These are phyloP conservation scores for Epithemia pelagica DNA, from an alignment of 108 stramenopile species.

Conservation along the genomic window DNA sequence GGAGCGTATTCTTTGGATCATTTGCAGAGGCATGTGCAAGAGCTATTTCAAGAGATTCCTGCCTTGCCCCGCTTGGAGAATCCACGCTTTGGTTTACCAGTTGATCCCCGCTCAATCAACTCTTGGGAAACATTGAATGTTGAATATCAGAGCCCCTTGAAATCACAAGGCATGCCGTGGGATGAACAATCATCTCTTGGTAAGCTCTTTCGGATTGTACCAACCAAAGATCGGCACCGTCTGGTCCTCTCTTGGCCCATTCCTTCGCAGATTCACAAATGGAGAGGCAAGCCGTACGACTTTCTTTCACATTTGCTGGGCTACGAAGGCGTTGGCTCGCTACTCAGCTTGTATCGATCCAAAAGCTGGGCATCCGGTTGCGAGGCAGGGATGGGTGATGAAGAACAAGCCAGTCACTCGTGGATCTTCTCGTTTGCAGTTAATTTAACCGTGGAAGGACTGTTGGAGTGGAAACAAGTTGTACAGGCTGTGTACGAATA, in stretches of 20 bases:
- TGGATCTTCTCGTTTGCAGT: slow-evolving; percentile 63
- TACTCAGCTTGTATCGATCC: slow-evolving; percentile 54
- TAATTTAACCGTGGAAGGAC: slow-evolving; percentile 57
- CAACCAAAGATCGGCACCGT: slow-evolving; percentile 61
- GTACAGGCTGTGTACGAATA: slow-evolving; percentile 56
- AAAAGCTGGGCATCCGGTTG: slow-evolving; percentile 63
- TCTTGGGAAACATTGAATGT: slow-evolving; percentile 9
- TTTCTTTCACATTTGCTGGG: slow-evolving; percentile 80
- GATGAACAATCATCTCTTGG: slow-evolving; percentile 26
- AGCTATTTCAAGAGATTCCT: slow-evolving; percentile 57
- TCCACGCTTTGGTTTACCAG: neutral
- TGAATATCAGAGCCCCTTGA: slow-evolving; percentile 16
- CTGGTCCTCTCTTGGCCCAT: slow-evolving; percentile 74
- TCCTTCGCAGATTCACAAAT: slow-evolving; percentile 25
- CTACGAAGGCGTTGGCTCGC: slow-evolving; percentile 74
- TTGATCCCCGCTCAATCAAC: slow-evolving; percentile 8
- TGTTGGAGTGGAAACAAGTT: slow-evolving; percentile 60
- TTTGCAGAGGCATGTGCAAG: slow-evolving; percentile 55
- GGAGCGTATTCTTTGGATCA: slow-evolving; percentile 80
- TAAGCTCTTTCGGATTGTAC: slow-evolving; percentile 65
- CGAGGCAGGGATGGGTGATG: slow-evolving; percentile 69
- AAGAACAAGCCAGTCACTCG: slow-evolving; percentile 62
- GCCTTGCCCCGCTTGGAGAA: slow-evolving; percentile 28
- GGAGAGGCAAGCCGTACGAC: slow-evolving; percentile 50
- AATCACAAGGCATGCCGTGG: slow-evolving; percentile 41